Base-by-base conservation (phyloP, 2,329 filamentous ascomycete genomes). In the Paraconiothyrium brasiliense region DNA sequence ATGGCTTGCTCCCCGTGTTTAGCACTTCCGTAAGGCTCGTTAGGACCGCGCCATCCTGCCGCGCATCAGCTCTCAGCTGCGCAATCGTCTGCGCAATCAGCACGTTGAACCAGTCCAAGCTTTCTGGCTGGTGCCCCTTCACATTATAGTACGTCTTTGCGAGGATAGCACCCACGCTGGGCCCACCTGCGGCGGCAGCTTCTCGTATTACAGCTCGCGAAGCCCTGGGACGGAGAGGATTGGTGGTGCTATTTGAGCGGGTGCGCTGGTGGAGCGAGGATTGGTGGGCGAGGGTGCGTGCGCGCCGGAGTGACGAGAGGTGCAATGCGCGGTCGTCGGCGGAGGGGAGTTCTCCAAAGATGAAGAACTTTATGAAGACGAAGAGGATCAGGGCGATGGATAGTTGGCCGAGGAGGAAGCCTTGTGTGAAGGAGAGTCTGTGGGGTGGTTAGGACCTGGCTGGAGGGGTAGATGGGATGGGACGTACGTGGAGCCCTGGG, bases 291-390 rank as follows among this genome's bases (percentile, higher is more conserved):
- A 93, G 84, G 1, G 91, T 92, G 66, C 90, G 85, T 56, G 90
- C 88, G 61, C 90, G 88, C 30, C 92, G 88, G 68, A 93, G 89
- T 11, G 90, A 90, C 60, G 91, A 92, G 67, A 91, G 88, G 47
- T 91, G 83, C 8, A 92, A 85, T 13, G 93, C 92, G 22, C 91
- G 92, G 58, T 90, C 89, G 66, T 97, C 93, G 63, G 93, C 86
- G 1, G 92, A 93, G 0, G 93, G 93, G 5, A 93, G 89, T 76
- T 98, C 95, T 71, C 95, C 95, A 76, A 99, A 98, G 75, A 99
- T 98, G 86, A 99, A 99, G 87, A 97, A 99, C 78, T 97, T 97
- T 80, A 99, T 98, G 81, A 99, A 98, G 69, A 91, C 92, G 67
- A 93, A 94, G 64, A 99, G 88, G 43, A 99, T 85, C 27, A 98